Base-by-base conservation (phyloP, 139 green algal genomes). In the Nannochloris sp. region DNA sequence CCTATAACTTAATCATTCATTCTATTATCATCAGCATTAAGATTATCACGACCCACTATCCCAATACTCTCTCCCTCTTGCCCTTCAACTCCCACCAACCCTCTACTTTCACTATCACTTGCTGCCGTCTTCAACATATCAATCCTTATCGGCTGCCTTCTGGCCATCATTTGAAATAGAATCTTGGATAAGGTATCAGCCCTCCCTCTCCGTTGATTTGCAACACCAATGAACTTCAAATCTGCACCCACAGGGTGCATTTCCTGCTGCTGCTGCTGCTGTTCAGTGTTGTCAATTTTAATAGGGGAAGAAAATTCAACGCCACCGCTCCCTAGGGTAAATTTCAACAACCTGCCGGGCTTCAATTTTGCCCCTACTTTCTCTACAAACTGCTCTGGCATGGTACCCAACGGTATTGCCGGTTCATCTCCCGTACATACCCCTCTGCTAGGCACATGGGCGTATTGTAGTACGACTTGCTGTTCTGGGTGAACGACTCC, bases 141-240 rank as follows among this genome's bases (percentile, higher is more conserved):
- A n/a, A 90, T 64, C 10, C 70, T 75, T 14, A 89, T 60, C 14
- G 84, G 83, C 12, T 68, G 10, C 4, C 60, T 71, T 10, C 88
- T 55, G 8, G 89, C 89, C 27, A 83, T 51, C 42, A 85, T 70
- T 70, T 96, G 89, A 63, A 97, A 96, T 8, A 95, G 8, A 27
- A 84, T 72, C 60, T 97, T 97, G 61, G 71, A 89, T n/a, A 84
- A 69, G 25, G 57, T 71, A 73, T 97, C 91, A 8, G 91, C 81
- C 2, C 78, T 65, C 1, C 86, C 87, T 19, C 85, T 64, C 2
- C 89, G 74, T 70, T 84, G 73, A 30, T 86, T 85, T 13, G 66
- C 82, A 12, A 69, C 29, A 3, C 80, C 86, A 23, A 72, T 31
- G 39, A 82, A 95, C 2, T 68, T 58, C 33, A 97, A 63, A 63